Evolutionary conservation across 2,329 filamentous ascomycete genomes (phyloP).

Genomic region (Xylariaceae sp.): DNA sequence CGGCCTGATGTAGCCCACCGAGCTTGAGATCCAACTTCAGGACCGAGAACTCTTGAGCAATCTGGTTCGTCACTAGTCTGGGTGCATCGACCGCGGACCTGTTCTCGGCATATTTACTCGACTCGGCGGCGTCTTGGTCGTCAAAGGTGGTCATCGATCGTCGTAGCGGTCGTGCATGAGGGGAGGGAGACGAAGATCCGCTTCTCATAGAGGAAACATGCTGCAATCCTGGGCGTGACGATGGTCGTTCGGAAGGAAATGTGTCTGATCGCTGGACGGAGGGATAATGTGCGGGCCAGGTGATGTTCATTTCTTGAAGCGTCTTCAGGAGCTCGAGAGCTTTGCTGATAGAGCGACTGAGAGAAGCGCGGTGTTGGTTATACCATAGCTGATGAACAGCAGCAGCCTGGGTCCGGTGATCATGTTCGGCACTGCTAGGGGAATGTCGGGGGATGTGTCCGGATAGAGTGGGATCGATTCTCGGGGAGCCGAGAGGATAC

Average conservation of each 20-base stretch:
- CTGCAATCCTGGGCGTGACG: constrained; percentile 62
- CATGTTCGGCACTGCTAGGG: constrained; percentile 55
- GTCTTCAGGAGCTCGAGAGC: constrained; percentile 82
- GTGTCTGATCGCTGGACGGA: constrained; percentile 69
- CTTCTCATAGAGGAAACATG: constrained; percentile 65
- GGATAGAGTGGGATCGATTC: constrained; percentile 49
- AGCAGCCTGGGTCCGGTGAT: constrained; percentile 71
- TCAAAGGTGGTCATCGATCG: constrained; percentile 75
- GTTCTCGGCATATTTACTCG: constrained; percentile 69
- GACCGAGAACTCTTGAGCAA: constrained; percentile 94
- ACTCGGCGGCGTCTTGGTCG: constrained; percentile 65
- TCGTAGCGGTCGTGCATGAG: constrained; percentile 56
- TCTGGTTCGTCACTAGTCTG: constrained; percentile 84
- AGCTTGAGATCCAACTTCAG: constrained; percentile 94
- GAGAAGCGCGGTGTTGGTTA: constrained; percentile 84
- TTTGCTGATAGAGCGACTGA: constrained; percentile 85
- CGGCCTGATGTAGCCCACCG: constrained; percentile 80
- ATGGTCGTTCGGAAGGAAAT: constrained; percentile 45
- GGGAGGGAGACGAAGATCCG: constrained; percentile 45
- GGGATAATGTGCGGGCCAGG: constrained; percentile 95
- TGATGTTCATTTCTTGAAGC: constrained; percentile 84
- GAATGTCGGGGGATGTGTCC: constrained; percentile 50
- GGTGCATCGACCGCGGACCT: constrained; percentile 66
- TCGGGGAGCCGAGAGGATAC: constrained; percentile 37
- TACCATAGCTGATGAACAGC: constrained; percentile 94